These are phyloP conservation scores for Drechslerella dactyloides DNA, from an alignment of 2,329 filamentous ascomycete genomes.

Conservation along the genomic window DNA sequence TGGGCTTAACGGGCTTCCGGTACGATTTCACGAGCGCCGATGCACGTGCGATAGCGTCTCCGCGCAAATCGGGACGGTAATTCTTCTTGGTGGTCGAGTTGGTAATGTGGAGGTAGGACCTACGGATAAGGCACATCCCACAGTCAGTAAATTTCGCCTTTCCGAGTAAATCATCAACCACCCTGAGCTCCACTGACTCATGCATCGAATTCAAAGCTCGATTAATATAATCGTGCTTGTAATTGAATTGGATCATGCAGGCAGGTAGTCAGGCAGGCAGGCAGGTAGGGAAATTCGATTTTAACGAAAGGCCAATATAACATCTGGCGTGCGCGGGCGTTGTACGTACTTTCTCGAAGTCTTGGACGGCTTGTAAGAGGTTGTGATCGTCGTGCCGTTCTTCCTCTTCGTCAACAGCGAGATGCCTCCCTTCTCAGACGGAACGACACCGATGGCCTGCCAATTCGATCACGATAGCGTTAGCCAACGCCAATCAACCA, in stretches of 20 bases:
- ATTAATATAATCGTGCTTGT: too few relatives aligned
- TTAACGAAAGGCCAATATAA: too few relatives aligned
- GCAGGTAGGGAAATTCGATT: too few relatives aligned
- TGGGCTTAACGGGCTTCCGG: slow-evolving; percentile 43
- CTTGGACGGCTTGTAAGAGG: slow-evolving; percentile 46
- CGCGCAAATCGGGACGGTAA: slow-evolving; percentile 46
- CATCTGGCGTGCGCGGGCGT: background rate
- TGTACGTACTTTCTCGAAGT: slow-evolving; percentile 44
- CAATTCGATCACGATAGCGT: slow-evolving; percentile 22
- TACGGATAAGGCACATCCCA: slow-evolving; percentile 15
- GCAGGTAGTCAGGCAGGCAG: background rate
- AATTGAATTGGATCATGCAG: background rate
- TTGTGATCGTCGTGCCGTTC: slow-evolving; percentile 29
- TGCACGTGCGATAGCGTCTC: slow-evolving; percentile 45
- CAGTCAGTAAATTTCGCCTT: slow-evolving; percentile 11
- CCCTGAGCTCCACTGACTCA: too few relatives aligned
- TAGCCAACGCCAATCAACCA: slow-evolving; percentile 20
- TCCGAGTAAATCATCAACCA: too few relatives aligned
- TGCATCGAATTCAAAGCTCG: too few relatives aligned
- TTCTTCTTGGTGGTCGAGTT: slow-evolving; percentile 50
- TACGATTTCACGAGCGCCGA: slow-evolving; percentile 48
- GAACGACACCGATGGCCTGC: slow-evolving; percentile 48
- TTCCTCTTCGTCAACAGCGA: slow-evolving; percentile 50
- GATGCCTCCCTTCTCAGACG: slow-evolving; percentile 51
- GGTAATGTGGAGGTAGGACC: slow-evolving; percentile 45